phyloP scores from a whole-genome alignment of 257 asterid genomes.

The Solanum arcanum region DNA sequence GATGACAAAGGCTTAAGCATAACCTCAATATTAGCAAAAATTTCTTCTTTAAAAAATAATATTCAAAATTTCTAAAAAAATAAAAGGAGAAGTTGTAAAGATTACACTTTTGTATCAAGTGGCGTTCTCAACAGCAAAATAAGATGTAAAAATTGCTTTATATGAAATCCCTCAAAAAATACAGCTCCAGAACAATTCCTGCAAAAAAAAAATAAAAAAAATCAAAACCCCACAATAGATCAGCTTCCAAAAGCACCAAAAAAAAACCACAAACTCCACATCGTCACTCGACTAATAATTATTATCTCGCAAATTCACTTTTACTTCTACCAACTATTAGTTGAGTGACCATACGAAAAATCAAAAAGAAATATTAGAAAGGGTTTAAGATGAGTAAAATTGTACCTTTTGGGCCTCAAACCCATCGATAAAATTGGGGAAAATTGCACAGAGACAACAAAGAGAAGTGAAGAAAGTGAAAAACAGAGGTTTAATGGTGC shows the following conservation, averaged over 20 bases:
- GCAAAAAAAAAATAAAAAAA: constrained; percentile 3
- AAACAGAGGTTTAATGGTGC: constrained; percentile 40
- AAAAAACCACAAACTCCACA: neutral
- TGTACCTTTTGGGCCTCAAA: constrained; percentile 89
- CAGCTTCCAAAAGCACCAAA: constrained; percentile 16
- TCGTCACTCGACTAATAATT: too few relatives aligned
- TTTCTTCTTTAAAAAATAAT: neutral
- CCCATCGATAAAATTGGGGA: constrained; percentile 78
- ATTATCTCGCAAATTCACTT: too few relatives aligned
- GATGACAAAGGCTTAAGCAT: constrained; percentile 29
- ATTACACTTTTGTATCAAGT: neutral
- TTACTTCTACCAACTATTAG: neutral
- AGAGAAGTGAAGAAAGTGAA: constrained; percentile 7
- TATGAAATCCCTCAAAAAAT: constrained; percentile 85
- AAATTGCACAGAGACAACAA: constrained; percentile 22
- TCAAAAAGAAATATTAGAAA: neutral
- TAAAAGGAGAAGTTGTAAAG: neutral
- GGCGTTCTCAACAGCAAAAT: constrained; percentile 55
- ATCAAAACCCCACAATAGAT: constrained; percentile 11
- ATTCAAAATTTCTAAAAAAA: neutral
- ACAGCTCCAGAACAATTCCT: constrained; percentile 86
- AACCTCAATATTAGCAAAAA: constrained; percentile 13
- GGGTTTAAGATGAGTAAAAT: constrained; percentile 11
- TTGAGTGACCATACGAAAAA: neutral
- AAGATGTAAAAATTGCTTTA: constrained; percentile 46